Conservation (phyloP, 495 filamentous ascomycete species). For the Cercophora newfieldiana region DNA sequence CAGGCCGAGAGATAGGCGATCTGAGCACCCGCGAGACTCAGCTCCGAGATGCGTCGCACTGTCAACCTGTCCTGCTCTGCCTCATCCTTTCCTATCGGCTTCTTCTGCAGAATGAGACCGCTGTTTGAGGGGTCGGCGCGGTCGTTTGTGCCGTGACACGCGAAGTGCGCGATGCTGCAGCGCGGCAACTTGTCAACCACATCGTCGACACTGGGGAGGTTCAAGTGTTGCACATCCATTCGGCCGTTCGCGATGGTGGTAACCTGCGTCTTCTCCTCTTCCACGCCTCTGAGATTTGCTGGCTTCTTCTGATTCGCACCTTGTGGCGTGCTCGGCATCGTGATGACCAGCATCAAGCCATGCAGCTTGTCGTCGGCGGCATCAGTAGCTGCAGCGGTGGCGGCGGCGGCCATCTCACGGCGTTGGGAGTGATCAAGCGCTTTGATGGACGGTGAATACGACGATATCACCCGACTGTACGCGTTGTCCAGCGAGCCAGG, state of each 20-base stretch:
- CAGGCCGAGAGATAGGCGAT: constrained; percentile 17
- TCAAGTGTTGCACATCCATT: not conserved
- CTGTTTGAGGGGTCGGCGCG: constrained; percentile 2
- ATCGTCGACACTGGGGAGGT: not conserved
- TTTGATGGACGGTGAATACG: not conserved
- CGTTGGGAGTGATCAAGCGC: not conserved
- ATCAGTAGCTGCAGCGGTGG: no score
- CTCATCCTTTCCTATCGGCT: not conserved
- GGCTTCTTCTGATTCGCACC: not conserved
- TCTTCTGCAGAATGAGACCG: constrained; percentile 7
- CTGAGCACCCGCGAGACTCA: not conserved
- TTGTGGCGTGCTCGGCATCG: not conserved
- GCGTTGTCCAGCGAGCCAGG: not conserved
- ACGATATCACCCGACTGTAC: not conserved
- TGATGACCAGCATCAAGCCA: not conserved
- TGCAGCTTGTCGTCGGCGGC: no score
- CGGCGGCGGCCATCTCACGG: not conserved
- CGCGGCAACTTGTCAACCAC: not conserved
- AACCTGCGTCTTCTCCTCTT: not conserved
- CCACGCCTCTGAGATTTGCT: not conserved
- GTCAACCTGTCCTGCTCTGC: not conserved
- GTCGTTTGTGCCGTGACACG: constrained; percentile 10
- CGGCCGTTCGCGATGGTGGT: not conserved
- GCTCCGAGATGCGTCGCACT: not conserved
- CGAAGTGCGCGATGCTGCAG: constrained; percentile 7